Conservation (phyloP, 768 basidiomycete species). For the Favolaschia claudopus region DNA sequence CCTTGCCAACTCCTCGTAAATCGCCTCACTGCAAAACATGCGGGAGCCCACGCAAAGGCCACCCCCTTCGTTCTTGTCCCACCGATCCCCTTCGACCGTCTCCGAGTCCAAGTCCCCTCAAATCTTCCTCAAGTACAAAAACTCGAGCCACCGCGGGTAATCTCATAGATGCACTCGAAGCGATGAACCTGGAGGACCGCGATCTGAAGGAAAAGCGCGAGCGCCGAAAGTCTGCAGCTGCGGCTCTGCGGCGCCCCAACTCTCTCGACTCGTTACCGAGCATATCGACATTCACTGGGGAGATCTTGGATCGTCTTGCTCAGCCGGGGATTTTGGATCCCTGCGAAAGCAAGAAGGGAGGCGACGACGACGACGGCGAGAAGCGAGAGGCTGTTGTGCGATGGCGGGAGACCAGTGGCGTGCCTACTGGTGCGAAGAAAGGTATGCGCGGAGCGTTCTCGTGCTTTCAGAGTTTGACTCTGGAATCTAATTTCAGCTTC, state of each 20-base stretch:
- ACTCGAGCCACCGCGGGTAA: not conserved
- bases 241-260: not conserved
- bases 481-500: constrained; percentile 3
- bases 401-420: constrained; percentile 13
- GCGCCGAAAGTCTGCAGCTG: constrained; percentile 13
- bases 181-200: constrained; percentile 17
- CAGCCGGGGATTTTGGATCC: constrained; percentile 7
- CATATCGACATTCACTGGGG: constrained; percentile 23
- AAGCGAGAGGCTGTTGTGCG: constrained; percentile 13
- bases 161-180: constrained; percentile 3
- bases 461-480: not conserved
- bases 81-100: not conserved
- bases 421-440: not conserved
- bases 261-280: constrained; percentile 18
- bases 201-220: constrained; percentile 21
- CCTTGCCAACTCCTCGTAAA: constrained; percentile 19
- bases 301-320: constrained; percentile 21
- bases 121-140: not conserved
- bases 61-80: constrained; percentile 18
- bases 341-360: not conserved
- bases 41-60: constrained; percentile 27
- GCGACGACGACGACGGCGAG: not conserved
- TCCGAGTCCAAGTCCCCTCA: not conserved
- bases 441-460: not conserved
- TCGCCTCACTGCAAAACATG: constrained; percentile 29